Percentiles rank a stretch among this genome's conserved stretches.
phyloP scores from a whole-genome alignment of 257 asterid species.

The Plantago elongata region DNA sequence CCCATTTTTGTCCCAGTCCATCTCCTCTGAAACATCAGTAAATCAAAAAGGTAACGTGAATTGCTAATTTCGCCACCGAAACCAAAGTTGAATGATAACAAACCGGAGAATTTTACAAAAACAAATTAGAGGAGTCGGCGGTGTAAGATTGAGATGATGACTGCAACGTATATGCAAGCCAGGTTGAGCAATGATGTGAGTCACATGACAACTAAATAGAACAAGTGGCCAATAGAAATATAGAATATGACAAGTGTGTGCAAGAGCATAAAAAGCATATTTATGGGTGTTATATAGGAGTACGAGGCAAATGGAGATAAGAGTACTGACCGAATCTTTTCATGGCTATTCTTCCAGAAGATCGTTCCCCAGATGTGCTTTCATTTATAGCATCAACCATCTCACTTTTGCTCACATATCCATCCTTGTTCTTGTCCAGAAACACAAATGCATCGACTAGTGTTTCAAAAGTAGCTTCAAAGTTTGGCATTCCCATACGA shows the following conservation, averaged over 20 bases:
- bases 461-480: conserved; percentile 76
- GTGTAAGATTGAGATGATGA: too few relatives aligned
- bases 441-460: conserved; percentile 79
- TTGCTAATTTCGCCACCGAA: background rate
- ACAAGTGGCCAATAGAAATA: background rate
- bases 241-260: background rate
- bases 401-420: conserved; percentile 72
- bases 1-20: conserved; percentile 97
- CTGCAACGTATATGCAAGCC: too few relatives aligned
- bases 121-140: too few relatives aligned
- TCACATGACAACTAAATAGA: background rate
- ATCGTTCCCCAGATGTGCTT: conserved; percentile 66
- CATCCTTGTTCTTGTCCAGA: conserved; percentile 87
- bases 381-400: conserved; percentile 78
- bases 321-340: conserved; percentile 71
- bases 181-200: too few relatives aligned
- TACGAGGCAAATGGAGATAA: conserved; percentile 12
- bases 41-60: background rate
- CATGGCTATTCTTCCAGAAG: conserved; percentile 85
- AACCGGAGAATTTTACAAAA: too few relatives aligned
- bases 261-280: too few relatives aligned
- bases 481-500: conserved; percentile 57
- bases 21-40: conserved; percentile 68
- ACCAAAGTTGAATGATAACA: background rate
- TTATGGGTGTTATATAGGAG: too few relatives aligned